Evolutionary conservation across 805 yeast genomes (phyloP), one percentile per base, ranked within the genome.

Genomic region (Candida golubevii): DNA sequence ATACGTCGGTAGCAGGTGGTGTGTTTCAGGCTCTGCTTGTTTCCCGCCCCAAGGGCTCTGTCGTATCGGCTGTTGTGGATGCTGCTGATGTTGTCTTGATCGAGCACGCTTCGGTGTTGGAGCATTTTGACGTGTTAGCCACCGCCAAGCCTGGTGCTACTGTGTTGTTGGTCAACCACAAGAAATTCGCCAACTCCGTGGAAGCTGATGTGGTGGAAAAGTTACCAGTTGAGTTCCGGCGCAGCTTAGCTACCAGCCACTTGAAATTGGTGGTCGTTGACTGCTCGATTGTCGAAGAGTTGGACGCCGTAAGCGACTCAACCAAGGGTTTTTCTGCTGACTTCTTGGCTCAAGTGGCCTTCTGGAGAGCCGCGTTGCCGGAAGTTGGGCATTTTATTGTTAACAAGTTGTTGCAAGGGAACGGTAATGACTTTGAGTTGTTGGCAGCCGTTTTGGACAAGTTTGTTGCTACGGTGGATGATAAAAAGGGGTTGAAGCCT

Each of bases 371-470:
- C 35, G 78, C 85, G 7, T 78, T 75, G 50, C 86, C 88, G 12
- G 75, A 74, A 33, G 71, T 80, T 36, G 76, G 75, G 30, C 83
- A 82, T 39, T 81, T 82, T 31, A 74, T 85, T 51, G 88, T 86
- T 47, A 81, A 87, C 64, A 83, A 83, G 61, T 78, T 88, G 55
- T 79, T 84, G 65, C 87, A 83, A 61, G 82, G 93, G 12, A 84
- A 85, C 49, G 93, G 95, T 40, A 77, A 84, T 41, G 88, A 83
- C 50, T 85, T 88, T 48, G 96, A 89, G 67, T 69, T 84, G 47
- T 74, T 88, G 51, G 86, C 85, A 30, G 80, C 84, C 30, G 88
- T 82, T 38, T 71, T 84, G 59, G 80, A 83, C 46, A 78, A 79
- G 46, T 75, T 81, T 41, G 77, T 87, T 44, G 81, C 80, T 39